phyloP scores from a whole-genome alignment of 768 basidiomycete genomes.

The Wakefieldia striispora region DNA sequence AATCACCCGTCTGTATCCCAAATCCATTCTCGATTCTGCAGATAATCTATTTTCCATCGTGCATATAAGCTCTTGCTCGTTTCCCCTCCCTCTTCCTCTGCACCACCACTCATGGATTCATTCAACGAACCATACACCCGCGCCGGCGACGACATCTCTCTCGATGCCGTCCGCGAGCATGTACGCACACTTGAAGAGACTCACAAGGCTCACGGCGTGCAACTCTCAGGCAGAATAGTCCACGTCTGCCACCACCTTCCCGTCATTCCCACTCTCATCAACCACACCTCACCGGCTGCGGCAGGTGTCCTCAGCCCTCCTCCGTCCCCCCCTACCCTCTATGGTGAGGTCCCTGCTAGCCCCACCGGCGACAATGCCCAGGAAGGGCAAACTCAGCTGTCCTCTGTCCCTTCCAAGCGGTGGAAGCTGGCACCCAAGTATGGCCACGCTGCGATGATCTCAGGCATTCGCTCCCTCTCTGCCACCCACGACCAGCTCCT shows the following conservation, averaged over 20 bases:
- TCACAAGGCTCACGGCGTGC: slow-evolving; percentile 65
- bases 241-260: slow-evolving; percentile 93
- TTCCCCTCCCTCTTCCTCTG: neutral
- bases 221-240: slow-evolving; percentile 84
- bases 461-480: slow-evolving; percentile 83
- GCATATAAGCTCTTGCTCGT: slow-evolving; percentile 19
- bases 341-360: slow-evolving; percentile 45
- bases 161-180: slow-evolving; percentile 71
- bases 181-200: slow-evolving; percentile 71
- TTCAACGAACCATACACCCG: slow-evolving; percentile 71
- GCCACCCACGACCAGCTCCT: slow-evolving; percentile 87
- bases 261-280: slow-evolving; percentile 61
- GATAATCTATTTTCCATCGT: slow-evolving; percentile 25
- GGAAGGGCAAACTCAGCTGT: slow-evolving; percentile 2
- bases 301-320: slow-evolving; percentile 69
- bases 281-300: slow-evolving; percentile 28
- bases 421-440: slow-evolving; percentile 83
- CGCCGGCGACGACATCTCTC: slow-evolving; percentile 61
- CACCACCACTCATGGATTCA: slow-evolving; percentile 53
- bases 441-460: slow-evolving; percentile 94
- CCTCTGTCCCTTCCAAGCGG: slow-evolving; percentile 25
- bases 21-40: slow-evolving; percentile 23
- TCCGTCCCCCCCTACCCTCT: slow-evolving; percentile 66
- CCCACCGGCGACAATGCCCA: slow-evolving; percentile 19
- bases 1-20: slow-evolving; percentile 20